Percentiles rank a stretch among this genome's conserved stretches.
phyloP scores from a whole-genome alignment of 2,329 filamentous ascomycete species.

The Claviceps africana region DNA sequence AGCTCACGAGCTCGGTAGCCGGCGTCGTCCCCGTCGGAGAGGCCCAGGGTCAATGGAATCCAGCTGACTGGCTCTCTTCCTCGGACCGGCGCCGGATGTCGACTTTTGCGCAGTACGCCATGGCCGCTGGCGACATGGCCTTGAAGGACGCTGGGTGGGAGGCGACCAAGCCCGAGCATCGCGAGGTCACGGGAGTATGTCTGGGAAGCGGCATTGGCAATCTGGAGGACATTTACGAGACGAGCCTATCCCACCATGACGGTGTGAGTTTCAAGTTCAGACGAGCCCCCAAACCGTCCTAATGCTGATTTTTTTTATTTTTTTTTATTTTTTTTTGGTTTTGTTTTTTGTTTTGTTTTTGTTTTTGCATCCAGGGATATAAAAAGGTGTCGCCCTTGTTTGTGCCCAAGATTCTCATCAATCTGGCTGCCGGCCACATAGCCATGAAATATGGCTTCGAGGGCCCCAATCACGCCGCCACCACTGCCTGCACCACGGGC shows the following conservation, averaged over 20 bases:
- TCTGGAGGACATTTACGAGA: slow-evolving; percentile 77
- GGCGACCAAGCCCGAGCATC: slow-evolving; percentile 43
- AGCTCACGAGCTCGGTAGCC: slow-evolving; percentile 72
- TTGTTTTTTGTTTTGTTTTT: neutral
- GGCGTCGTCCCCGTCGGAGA: slow-evolving; percentile 54
- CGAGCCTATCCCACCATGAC: slow-evolving; percentile 60
- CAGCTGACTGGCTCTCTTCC: slow-evolving; percentile 38
- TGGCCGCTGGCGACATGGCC: slow-evolving; percentile 77
- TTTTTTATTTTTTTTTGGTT: neutral
- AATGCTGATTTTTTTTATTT: too few relatives aligned
- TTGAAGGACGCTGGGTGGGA: slow-evolving; percentile 70
- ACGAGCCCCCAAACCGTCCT: too few relatives aligned
- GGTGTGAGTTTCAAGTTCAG: slow-evolving; percentile 49
- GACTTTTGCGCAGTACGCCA: slow-evolving; percentile 80
- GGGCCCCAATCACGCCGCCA: slow-evolving; percentile 84
- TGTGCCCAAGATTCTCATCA: slow-evolving; percentile 84
- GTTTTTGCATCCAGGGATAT: slow-evolving; percentile 50
- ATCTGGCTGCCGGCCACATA: slow-evolving; percentile 85
- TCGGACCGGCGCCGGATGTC: slow-evolving; percentile 65
- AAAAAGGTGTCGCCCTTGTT: slow-evolving; percentile 88
- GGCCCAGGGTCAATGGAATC: slow-evolving; percentile 32
- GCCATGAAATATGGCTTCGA: slow-evolving; percentile 84
- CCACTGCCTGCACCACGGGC: slow-evolving; percentile 91
- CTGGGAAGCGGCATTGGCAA: slow-evolving; percentile 93
- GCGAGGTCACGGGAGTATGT: slow-evolving; percentile 74